A percentile compares a stretch with the other conserved stretches of the same genome.
These are phyloP conservation scores for Candida silvatica DNA, from an alignment of 805 yeast species.

Conservation along the genomic window DNA sequence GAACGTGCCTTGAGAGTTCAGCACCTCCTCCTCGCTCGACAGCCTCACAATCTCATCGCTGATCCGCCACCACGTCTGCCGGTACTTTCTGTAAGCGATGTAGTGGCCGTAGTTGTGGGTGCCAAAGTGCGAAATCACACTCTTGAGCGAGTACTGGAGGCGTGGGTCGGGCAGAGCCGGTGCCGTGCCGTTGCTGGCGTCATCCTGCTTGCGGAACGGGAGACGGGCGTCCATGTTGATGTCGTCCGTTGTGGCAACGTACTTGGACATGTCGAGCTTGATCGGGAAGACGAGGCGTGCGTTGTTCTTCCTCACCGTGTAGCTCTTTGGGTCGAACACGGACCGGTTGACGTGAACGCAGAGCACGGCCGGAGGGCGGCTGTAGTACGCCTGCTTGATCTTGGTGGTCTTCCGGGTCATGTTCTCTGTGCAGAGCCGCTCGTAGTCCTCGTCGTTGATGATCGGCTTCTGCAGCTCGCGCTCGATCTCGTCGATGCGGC, in stretches of 20 bases:
- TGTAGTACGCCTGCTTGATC: slow-evolving; percentile 72
- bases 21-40: slow-evolving; percentile 73
- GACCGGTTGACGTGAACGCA: slow-evolving; percentile 88
- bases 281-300: slow-evolving; percentile 75
- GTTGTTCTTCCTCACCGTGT: slow-evolving; percentile 74
- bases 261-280: slow-evolving; percentile 56
- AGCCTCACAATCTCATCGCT: slow-evolving; percentile 84
- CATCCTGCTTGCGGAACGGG: slow-evolving; percentile 60
- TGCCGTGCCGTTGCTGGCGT: slow-evolving; percentile 10
- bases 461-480: slow-evolving; percentile 53
- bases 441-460: slow-evolving; percentile 74
- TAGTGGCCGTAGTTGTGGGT: slow-evolving; percentile 98
- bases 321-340: slow-evolving; percentile 83
- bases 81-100: slow-evolving; percentile 71
- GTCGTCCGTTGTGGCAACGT: slow-evolving; percentile 59
- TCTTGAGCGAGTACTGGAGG: slow-evolving; percentile 61
- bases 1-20: slow-evolving; percentile 78
- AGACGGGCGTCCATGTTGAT: slow-evolving; percentile 74
- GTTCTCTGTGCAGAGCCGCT: slow-evolving; percentile 62
- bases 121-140: slow-evolving; percentile 90
- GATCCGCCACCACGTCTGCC: slow-evolving; percentile 93
- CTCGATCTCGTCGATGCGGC: slow-evolving; percentile 40
- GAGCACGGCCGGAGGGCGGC: slow-evolving; percentile 76
- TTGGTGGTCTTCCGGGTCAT: slow-evolving; percentile 70
- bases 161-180: slow-evolving; percentile 18